Conservation (phyloP, 2,329 filamentous ascomycete genomes). For the Penicillium sp. region DNA sequence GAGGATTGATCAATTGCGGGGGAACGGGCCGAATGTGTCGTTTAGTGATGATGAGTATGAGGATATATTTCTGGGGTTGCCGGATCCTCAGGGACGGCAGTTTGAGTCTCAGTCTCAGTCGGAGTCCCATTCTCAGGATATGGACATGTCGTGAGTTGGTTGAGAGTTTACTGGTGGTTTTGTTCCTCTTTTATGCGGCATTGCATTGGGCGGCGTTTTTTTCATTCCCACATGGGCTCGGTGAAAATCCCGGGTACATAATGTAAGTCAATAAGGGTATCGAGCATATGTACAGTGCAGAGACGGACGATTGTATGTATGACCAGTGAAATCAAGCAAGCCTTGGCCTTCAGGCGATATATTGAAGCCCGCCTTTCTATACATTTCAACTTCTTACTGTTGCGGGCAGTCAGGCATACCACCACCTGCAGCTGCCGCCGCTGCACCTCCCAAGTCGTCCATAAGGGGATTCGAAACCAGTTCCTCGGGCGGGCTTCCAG, state of each 20-base stretch:
- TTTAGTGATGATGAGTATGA: conserved; percentile 59
- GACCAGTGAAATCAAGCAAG: neutral
- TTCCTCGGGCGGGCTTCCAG: conserved; percentile 84
- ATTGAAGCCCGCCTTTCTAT: neutral
- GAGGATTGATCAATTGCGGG: neutral
- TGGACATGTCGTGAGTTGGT: conserved; percentile 39
- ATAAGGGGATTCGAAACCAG: conserved; percentile 57
- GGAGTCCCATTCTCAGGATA: conserved; percentile 27
- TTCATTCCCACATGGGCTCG: neutral
- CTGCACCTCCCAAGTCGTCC: conserved; percentile 73
- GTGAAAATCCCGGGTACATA: neutral
- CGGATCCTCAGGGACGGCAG: conserved; percentile 41
- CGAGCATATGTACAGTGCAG: conserved; percentile 30
- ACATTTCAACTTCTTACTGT: conserved; percentile 44
- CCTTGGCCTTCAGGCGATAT: neutral
- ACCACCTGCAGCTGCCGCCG: conserved; percentile 53
- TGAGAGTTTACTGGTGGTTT: neutral
- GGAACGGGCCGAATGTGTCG: conserved; percentile 16
- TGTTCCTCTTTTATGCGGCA: conserved; percentile 1
- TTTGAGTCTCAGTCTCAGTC: neutral
- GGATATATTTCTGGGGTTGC: conserved; percentile 61
- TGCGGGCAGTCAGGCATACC: conserved; percentile 60
- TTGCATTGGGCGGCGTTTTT: conserved; percentile 22
- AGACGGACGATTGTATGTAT: conserved; percentile 8
- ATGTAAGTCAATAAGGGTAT: conserved; percentile 30